A percentile compares a stretch with the other conserved stretches of the same genome.
phyloP scores from a whole-genome alignment of 2,329 filamentous ascomycete species.

The Conoideocrella luteorostrata region DNA sequence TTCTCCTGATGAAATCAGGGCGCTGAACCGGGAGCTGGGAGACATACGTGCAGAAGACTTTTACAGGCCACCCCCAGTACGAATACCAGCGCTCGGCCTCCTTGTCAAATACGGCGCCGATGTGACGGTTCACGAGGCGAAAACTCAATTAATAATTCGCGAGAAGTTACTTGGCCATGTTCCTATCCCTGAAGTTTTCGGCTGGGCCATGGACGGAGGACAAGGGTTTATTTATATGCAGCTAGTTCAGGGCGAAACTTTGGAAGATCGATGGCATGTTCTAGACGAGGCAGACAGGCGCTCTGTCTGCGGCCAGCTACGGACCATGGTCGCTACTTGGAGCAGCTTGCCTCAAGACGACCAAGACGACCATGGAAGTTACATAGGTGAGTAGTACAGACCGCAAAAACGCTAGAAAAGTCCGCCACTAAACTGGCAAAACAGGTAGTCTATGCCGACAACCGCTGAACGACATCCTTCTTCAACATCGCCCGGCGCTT shows the following conservation, averaged over 20 bases:
- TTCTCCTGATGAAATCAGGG: constrained; percentile 21
- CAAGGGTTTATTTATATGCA: constrained; percentile 22
- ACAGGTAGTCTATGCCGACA: constrained; percentile 22
- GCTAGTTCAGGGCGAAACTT: constrained; percentile 15
- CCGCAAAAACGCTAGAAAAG: neutral
- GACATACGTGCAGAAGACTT: constrained; percentile 13
- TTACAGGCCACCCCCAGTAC: constrained; percentile 23
- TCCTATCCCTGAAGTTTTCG: constrained; percentile 29
- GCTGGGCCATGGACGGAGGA: constrained; percentile 13
- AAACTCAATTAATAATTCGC: constrained; percentile 21
- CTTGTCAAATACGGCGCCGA: constrained; percentile 29
- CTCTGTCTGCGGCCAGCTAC: constrained; percentile 24
- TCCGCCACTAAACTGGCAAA: constrained; percentile 12
- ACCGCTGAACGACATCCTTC: constrained; percentile 25
- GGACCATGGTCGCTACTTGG: constrained; percentile 15
- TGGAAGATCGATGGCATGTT: constrained; percentile 14
- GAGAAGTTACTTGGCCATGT: constrained; percentile 18
- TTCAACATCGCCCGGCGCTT: constrained; percentile 14
- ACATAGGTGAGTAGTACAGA: constrained; percentile 13
- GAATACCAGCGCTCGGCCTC: constrained; percentile 24
- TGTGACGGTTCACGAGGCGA: constrained; percentile 21
- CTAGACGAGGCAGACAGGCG: constrained; percentile 15
- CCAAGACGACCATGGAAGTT: constrained; percentile 9
- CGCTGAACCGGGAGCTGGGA: constrained; percentile 18
- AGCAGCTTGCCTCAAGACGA: constrained; percentile 13